A percentile compares a stretch with the other conserved stretches of the same genome.
These are phyloP conservation scores for Ramaria sp. DNA, from an alignment of 768 basidiomycete species.

Conservation along the genomic window DNA sequence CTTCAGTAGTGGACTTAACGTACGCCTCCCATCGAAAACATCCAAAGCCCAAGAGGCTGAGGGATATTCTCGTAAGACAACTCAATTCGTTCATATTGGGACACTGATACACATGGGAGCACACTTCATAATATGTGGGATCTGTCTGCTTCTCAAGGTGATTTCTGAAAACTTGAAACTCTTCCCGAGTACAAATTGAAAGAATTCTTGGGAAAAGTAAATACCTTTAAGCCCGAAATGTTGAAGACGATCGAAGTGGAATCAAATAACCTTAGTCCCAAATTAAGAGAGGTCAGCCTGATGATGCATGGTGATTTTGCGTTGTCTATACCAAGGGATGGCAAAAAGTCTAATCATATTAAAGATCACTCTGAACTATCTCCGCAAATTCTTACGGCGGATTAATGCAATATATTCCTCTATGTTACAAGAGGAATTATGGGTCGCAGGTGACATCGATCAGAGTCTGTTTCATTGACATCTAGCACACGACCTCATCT, in stretches of 20 bases:
- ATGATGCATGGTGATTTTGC: conserved; percentile 55
- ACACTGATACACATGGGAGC: not conserved
- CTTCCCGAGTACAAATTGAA: not conserved
- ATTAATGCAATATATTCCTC: too few relatives aligned
- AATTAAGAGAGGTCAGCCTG: conserved; percentile 50
- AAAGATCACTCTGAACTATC: conserved; percentile 17
- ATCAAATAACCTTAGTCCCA: conserved; percentile 44
- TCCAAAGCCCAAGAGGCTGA: not conserved
- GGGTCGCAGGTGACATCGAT: too few relatives aligned
- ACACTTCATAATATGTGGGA: not conserved
- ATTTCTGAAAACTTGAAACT: not conserved
- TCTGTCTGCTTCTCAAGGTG: not conserved
- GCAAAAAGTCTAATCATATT: not conserved
- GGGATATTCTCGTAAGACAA: not conserved
- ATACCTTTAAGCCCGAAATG: conserved; percentile 44
- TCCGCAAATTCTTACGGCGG: too few relatives aligned
- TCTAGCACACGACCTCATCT: too few relatives aligned
- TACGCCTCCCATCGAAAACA: not conserved
- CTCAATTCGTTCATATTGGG: not conserved
- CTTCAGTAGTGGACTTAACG: too few relatives aligned
- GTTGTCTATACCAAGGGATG: not conserved
- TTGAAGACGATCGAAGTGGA: conserved; percentile 45
- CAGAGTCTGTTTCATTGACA: too few relatives aligned
- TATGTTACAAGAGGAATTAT: too few relatives aligned
- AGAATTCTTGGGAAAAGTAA: not conserved